These are phyloP conservation scores for Plectranthus barbatus DNA, from an alignment of 257 asterid species.

Conservation along the genomic window DNA sequence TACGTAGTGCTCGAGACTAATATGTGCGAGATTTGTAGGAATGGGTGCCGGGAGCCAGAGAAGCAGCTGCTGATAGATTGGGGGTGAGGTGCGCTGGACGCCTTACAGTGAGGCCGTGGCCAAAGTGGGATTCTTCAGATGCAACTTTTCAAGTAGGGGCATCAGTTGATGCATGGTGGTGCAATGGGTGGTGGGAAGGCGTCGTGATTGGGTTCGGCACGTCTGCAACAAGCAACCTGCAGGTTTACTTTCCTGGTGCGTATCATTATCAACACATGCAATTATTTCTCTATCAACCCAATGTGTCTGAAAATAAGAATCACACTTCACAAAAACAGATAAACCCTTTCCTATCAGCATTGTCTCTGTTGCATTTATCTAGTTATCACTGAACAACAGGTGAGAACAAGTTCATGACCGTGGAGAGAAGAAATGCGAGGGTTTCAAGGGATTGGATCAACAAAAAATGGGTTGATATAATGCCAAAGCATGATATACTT, in stretches of 20 bases:
- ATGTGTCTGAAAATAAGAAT: neutral
- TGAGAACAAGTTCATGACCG: constrained; percentile 26
- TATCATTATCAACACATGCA: too few species aligned
- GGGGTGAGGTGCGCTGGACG: constrained; percentile 48
- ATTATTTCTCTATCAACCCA: too few species aligned
- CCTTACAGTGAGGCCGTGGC: constrained; percentile 53
- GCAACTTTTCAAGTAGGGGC: constrained; percentile 32
- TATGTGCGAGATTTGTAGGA: constrained; percentile 27
- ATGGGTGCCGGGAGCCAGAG: constrained; percentile 34
- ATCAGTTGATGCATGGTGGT: constrained; percentile 71
- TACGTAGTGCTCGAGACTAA: too few species aligned
- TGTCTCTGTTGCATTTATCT: neutral
- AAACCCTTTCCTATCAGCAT: neutral
- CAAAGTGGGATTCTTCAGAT: constrained; percentile 17
- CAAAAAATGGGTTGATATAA: constrained; percentile 36
- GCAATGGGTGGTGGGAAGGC: constrained; percentile 79
- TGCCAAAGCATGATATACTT: constrained; percentile 30
- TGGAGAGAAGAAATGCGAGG: constrained; percentile 33
- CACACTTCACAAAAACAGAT: too few species aligned
- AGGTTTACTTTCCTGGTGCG: constrained; percentile 50
- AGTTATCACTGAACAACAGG: constrained; percentile 20
- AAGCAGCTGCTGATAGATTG: constrained; percentile 40
- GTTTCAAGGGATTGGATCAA: constrained; percentile 55
- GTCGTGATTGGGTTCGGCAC: constrained; percentile 30
- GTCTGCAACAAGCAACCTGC: constrained; percentile 15